These are phyloP conservation scores for Ceratorhiza oryzae-sativae DNA, from an alignment of 1,284 basidiomycete species.

Conservation along the genomic window DNA sequence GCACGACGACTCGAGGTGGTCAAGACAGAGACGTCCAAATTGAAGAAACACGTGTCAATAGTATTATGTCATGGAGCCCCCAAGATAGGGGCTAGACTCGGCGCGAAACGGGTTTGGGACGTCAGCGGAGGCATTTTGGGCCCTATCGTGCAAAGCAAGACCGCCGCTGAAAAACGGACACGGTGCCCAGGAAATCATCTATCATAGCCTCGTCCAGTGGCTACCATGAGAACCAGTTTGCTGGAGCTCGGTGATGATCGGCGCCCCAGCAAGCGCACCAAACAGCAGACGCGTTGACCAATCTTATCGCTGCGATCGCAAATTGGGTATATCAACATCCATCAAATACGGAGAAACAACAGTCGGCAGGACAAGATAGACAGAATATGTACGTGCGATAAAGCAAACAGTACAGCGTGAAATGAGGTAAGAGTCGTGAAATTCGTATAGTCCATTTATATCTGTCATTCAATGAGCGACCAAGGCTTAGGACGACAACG, in stretches of 20 bases:
- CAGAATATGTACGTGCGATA: constrained; percentile 1
- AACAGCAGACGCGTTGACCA: no score
- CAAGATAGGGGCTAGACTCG: not conserved
- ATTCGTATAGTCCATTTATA: not conserved
- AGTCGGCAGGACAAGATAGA: not conserved
- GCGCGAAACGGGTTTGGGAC: no score
- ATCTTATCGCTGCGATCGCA: not conserved
- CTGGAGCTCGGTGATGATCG: no score
- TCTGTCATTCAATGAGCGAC: not conserved
- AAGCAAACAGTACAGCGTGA: not conserved
- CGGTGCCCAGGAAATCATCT: no score
- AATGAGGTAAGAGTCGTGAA: not conserved
- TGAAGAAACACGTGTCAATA: constrained; percentile 29
- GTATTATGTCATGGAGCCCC: constrained; percentile 11
- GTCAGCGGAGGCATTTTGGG: no score
- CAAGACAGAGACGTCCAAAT: constrained; percentile 28
- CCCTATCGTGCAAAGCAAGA: no score
- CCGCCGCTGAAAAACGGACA: no score
- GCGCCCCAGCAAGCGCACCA: no score
- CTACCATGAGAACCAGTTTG: no score
- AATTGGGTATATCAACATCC: constrained; percentile 3
- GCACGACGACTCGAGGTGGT: constrained; percentile 14
- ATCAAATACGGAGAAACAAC: constrained; percentile 14
- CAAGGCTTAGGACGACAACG: not conserved
- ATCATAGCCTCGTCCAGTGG: no score